A percentile compares a stretch with the other conserved stretches of the same genome.
phyloP scores from a whole-genome alignment of 306 rosid species.

The Lathyrus sativus region DNA sequence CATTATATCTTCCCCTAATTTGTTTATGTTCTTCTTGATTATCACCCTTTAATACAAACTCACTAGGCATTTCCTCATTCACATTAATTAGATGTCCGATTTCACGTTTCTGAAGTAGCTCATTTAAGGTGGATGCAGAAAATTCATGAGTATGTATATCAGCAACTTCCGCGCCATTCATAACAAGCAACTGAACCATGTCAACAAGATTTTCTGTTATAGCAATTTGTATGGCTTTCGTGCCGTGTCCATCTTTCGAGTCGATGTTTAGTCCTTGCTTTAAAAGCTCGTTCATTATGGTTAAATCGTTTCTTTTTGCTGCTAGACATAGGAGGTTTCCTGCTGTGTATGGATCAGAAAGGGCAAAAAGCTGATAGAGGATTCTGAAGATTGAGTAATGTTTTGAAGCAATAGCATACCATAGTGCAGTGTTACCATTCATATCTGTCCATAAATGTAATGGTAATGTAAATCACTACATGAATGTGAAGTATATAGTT shows the following conservation, averaged over 20 bases:
- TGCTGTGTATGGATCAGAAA: constrained; percentile 54
- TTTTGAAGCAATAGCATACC: constrained; percentile 75
- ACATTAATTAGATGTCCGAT: constrained; percentile 58
- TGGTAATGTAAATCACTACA: background rate
- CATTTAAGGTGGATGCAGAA: constrained; percentile 49
- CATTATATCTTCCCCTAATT: constrained; percentile 38
- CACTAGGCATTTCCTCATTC: constrained; percentile 42
- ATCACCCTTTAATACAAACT: constrained; percentile 27
- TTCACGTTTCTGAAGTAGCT: constrained; percentile 55
- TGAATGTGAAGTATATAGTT: background rate
- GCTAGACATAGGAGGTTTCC: constrained; percentile 69
- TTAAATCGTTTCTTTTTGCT: constrained; percentile 53
- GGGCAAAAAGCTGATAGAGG: constrained; percentile 53
- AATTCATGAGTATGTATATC: constrained; percentile 30
- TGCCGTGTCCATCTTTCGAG: constrained; percentile 53
- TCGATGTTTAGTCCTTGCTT: constrained; percentile 66
- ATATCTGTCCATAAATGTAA: constrained; percentile 51
- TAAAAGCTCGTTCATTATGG: constrained; percentile 60
- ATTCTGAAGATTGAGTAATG: constrained; percentile 65
- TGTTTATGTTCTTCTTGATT: constrained; percentile 44
- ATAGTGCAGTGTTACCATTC: constrained; percentile 71
- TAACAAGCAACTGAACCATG: constrained; percentile 64
- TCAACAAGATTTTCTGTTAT: constrained; percentile 56
- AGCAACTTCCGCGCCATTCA: constrained; percentile 58
- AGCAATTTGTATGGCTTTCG: constrained; percentile 60